phyloP scores from a whole-genome alignment of 2,329 filamentous ascomycete genomes.

The Emergomyces orientalis region DNA sequence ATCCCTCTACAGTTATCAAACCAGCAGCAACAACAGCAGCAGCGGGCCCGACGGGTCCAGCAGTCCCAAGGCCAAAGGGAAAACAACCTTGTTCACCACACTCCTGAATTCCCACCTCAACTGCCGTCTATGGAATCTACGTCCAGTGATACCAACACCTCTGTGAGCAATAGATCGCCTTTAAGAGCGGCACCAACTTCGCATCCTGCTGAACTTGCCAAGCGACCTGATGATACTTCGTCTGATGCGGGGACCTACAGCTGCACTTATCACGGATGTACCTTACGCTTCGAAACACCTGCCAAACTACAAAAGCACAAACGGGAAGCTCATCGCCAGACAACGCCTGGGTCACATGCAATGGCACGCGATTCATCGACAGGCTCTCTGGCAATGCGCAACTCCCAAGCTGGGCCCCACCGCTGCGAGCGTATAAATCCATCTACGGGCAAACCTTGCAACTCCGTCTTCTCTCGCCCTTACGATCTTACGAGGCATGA shows the following conservation, averaged over 20 bases:
- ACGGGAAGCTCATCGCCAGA: slow-evolving; percentile 78
- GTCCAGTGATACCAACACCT: slow-evolving; percentile 41
- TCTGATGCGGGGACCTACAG: slow-evolving; percentile 87
- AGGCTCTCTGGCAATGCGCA: slow-evolving; percentile 49
- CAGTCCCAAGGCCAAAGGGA: slow-evolving; percentile 21
- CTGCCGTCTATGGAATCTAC: slow-evolving; percentile 55
- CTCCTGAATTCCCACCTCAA: slow-evolving; percentile 50
- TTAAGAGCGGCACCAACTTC: slow-evolving; percentile 28
- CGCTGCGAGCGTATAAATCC: slow-evolving; percentile 89
- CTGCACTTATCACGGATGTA: slow-evolving; percentile 90
- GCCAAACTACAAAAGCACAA: slow-evolving; percentile 88
- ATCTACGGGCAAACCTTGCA: slow-evolving; percentile 88
- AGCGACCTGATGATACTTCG: slow-evolving; percentile 53
- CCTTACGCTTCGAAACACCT: slow-evolving; percentile 77
- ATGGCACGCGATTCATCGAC: slow-evolving; percentile 39
- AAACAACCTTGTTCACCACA: slow-evolving; percentile 33
- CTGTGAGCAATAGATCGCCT: slow-evolving; percentile 15
- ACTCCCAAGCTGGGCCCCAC: slow-evolving; percentile 87
- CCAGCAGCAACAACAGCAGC: slow-evolving; percentile 14
- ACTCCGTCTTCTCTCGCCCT: slow-evolving; percentile 84
- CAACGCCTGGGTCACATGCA: slow-evolving; percentile 43
- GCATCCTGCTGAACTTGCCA: slow-evolving; percentile 26
- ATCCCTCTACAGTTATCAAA: slow-evolving; percentile 9
- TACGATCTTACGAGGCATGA: slow-evolving; percentile 96
- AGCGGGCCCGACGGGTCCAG: slow-evolving; percentile 18